phyloP scores from a whole-genome alignment of 2,329 filamentous ascomycete genomes.

The Lojkania enalia region DNA sequence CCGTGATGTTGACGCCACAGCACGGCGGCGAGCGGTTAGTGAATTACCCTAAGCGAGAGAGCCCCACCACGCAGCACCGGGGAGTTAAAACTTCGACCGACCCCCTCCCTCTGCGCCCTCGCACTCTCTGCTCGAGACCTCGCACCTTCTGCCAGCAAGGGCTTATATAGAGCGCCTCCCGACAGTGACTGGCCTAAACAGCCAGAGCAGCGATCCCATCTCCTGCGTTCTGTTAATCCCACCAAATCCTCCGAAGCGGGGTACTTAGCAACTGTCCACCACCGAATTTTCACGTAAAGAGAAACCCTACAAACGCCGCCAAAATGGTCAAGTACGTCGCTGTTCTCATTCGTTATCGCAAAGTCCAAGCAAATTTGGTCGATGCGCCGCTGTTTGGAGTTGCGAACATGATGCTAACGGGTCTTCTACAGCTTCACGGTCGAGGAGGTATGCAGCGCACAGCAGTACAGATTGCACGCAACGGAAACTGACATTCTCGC shows the following conservation, averaged over 20 bases:
- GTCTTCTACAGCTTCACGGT: conserved; percentile 82
- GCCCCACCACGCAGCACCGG: conserved; percentile 11
- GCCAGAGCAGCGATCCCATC: conserved; percentile 35
- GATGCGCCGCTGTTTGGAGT: no score
- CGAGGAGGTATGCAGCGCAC: conserved; percentile 68
- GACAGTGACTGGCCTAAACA: conserved; percentile 34
- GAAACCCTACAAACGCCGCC: conserved; percentile 66
- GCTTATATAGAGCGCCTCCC: conserved; percentile 28
- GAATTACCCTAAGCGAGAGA: no score
- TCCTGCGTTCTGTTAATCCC: conserved; percentile 20
- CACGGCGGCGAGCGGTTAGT: no score
- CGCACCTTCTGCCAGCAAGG: conserved; percentile 21
- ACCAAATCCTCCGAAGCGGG: conserved; percentile 40
- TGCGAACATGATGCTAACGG: conserved; percentile 52
- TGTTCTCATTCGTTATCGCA: conserved; percentile 10
- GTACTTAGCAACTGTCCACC: conserved; percentile 35
- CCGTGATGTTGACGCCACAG: no score
- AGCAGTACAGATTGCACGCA: neutral
- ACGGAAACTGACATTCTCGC: conserved; percentile 30
- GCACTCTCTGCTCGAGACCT: conserved; percentile 13
- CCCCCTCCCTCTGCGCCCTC: conserved; percentile 7
- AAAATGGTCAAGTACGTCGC: conserved; percentile 99
- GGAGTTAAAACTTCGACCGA: neutral
- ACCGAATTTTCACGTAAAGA: conserved; percentile 41
- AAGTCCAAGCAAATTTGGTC: neutral